phyloP scores from a whole-genome alignment of 75 land plant genomes.

The Isoetes taiwanensis region DNA sequence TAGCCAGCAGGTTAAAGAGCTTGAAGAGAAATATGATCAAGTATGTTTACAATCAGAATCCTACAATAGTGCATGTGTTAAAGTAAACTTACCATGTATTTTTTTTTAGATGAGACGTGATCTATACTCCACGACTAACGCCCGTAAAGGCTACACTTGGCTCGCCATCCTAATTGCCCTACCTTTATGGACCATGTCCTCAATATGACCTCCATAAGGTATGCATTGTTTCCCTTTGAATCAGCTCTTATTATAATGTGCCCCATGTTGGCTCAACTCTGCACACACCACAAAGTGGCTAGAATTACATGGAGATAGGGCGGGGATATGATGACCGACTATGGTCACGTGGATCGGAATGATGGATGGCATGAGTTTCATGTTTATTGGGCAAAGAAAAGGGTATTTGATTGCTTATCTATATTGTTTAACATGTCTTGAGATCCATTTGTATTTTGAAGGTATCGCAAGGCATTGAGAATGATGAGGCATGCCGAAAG shows the following conservation, averaged over 20 bases:
- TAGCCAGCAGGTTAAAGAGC: constrained; percentile 39
- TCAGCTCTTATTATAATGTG: too few species aligned
- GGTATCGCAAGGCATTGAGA: constrained; percentile 78
- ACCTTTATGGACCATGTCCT: constrained; percentile 82
- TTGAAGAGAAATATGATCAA: constrained; percentile 70
- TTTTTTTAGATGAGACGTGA: too few species aligned
- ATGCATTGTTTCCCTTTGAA: background rate
- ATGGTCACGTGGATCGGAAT: constrained; percentile 75
- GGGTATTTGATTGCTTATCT: constrained; percentile 18
- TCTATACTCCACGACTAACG: too few species aligned
- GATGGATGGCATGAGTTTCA: constrained; percentile 66
- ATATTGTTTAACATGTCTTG: too few species aligned
- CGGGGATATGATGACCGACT: constrained; percentile 91
- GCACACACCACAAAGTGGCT: too few species aligned
- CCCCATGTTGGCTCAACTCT: too few species aligned
- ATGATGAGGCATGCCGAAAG: constrained; percentile 85
- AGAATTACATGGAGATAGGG: constrained; percentile 91
- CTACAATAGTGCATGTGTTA: too few species aligned
- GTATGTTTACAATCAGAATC: too few species aligned
- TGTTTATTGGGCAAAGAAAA: constrained; percentile 91
- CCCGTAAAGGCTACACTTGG: constrained; percentile 66
- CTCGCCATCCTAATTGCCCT: constrained; percentile 92
- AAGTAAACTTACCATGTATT: too few species aligned
- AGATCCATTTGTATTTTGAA: constrained; percentile 23
- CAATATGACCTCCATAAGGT: constrained; percentile 91